Base-by-base conservation (phyloP, 2,329 filamentous ascomycete species). In the Trichoderma cornu-damae region DNA sequence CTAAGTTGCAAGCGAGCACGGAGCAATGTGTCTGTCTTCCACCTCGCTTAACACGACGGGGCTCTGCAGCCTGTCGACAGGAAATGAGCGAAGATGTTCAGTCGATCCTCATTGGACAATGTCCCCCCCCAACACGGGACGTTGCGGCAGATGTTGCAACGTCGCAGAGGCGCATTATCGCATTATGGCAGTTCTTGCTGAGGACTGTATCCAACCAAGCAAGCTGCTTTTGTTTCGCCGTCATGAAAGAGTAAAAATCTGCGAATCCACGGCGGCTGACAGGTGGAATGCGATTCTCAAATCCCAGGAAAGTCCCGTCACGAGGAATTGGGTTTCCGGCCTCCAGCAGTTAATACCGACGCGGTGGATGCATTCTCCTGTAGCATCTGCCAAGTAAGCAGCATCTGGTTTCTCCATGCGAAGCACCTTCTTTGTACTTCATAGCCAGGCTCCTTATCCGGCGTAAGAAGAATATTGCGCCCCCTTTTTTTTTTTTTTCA, bases 41-140 rank as follows among this genome's bases (percentile, higher is more conserved):
- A 47, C 32, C 34, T 55, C 51, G 42, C 51, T 55, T 55, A 55
- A 16, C 22, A 30, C 7, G 12, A 28, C 38, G 32, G 42, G 24
- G 34, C 30, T 12, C 28, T 28, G 12, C 16, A 49, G 16, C 2
- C 14, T 46, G 32, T 34, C 51, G 30, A 44, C 51, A 47, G 34
- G 22, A 26, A 53, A 24, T 26, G 20, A 11, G 12, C 14, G 20
- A 24, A 40, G 51, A 46, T 37, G 18, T 38, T n/a, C 22, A 46
- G 12, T 24, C 11, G 14, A 47, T 30, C 30, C 9, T 22, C 11
- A 38, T 14, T 47, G 35, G 48, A 30, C 24, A 6, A 14, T 18
- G 32, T 24, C n/a, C 35, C 34, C 35, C n/a, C 35, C 34, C 16
- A 26, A 40, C 32, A 51, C 24, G 6, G 30, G 2, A 30, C 24